Base-by-base conservation (phyloP, 352 stramenopile genomes). In the Pilasporangium apinafurcum region DNA sequence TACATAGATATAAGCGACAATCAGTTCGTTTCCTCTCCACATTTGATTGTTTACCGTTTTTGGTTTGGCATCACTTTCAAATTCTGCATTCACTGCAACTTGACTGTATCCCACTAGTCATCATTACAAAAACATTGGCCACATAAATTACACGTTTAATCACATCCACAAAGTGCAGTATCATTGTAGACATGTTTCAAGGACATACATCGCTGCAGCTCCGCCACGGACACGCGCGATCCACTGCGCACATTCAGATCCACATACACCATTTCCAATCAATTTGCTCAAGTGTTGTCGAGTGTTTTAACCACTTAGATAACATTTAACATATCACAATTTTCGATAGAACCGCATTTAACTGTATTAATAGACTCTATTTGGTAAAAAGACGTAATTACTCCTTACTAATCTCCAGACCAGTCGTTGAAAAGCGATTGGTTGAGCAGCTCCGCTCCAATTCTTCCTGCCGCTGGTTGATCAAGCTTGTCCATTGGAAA, bases 211-310 rank as follows among this genome's bases (percentile, higher is more conserved):
- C 71, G 64, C 38, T 80, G 58, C 40, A 90, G 61, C 61, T 92
- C 80, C 1, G 50, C 45, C 29, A 67, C 51, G 26, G 59, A 82
- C 45, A 85, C 62, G 21, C 72, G 63, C 44, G 56, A 45, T 20
- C 52, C 71, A n/a, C 57, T 48, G 39, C 59, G 70, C 39, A 92
- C 71, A 28, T 81, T 87, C 52, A 92, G 51, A 62, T 92, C 81
- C 39, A 70, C 56, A 62, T 88, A 92, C 59, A 67, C 55, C 59
- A 83, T 75, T n/a, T n/a, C 21, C 22, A 28, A 7, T 43, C 33
- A 16, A 34, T 12, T 17, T 39, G 24, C 8, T n/a, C 22, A 34
- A 18, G 22, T 17, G 18, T 16, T 25, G n/a, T 44, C 3, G 20
- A 36, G 8, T 8, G 5, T 9, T 7, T 3, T 37, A 17, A 6